Evolutionary conservation across 106 monocot genomes (phyloP).

Genomic region (Gastrodia elata): DNA sequence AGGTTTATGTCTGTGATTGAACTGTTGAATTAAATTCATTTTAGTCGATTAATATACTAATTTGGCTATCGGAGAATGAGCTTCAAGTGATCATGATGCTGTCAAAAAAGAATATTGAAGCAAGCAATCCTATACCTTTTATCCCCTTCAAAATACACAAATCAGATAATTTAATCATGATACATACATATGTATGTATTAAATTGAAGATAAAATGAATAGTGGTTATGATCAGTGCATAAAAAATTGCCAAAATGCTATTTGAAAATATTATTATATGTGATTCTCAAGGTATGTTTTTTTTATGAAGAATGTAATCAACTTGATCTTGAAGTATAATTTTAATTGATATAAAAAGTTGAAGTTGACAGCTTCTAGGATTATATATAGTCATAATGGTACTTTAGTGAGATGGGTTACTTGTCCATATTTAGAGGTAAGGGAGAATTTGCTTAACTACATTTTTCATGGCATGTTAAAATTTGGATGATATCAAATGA

Average conservation of each 20-base stretch:
- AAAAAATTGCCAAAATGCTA: background rate
- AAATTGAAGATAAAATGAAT: background rate
- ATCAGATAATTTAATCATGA: no score
- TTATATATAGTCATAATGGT: background rate
- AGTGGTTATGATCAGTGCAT: no score
- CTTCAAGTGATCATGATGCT: background rate
- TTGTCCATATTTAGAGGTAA: no score
- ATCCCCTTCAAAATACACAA: background rate
- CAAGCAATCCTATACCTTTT: background rate
- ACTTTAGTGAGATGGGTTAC: background rate
- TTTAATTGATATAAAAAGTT: background rate
- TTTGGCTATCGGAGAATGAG: background rate
- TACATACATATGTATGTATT: background rate
- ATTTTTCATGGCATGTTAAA: background rate
- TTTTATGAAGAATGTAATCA: background rate
- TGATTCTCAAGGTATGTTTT: background rate
- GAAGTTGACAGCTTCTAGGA: background rate
- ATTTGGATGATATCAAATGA: background rate
- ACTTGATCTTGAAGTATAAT: background rate
- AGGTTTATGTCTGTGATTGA: background rate
- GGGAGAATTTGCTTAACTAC: background rate
- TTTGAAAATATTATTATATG: background rate
- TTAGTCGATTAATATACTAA: background rate
- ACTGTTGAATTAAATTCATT: background rate
- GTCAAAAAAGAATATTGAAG: background rate